Conservation (phyloP, 148 eudicot genomes). For the Rhododendron ovatum region DNA sequence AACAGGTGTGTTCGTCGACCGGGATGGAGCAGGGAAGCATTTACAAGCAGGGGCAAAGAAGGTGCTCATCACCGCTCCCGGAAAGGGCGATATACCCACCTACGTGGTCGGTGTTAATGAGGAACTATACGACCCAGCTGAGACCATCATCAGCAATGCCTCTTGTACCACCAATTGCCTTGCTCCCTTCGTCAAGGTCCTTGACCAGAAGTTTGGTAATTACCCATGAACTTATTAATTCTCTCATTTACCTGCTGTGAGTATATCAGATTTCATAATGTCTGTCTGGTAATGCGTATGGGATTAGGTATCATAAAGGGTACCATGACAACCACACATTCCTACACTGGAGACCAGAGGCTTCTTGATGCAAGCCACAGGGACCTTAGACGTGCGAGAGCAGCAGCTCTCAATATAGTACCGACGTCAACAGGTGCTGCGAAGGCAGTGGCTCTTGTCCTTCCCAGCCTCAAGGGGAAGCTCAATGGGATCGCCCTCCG, state of each 20-base stretch:
- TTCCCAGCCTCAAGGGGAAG: slow-evolving; percentile 85
- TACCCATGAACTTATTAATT: background rate
- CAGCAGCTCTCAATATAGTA: slow-evolving; percentile 97
- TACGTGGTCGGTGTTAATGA: slow-evolving; percentile 93
- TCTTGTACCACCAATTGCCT: slow-evolving; percentile 98
- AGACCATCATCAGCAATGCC: slow-evolving; percentile 87
- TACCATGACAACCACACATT: slow-evolving; percentile 99
- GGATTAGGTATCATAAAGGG: slow-evolving; percentile 84
- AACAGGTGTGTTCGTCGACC: slow-evolving; percentile 97
- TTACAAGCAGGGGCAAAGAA: slow-evolving; percentile 89
- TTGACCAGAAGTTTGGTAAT: slow-evolving; percentile 86
- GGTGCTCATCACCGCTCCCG: slow-evolving; percentile 94
- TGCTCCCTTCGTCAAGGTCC: slow-evolving; percentile 97
- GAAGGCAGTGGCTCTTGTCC: slow-evolving; percentile 93
- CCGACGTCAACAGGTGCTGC: slow-evolving; percentile 99
- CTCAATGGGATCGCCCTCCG: slow-evolving; percentile 99
- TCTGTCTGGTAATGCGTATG: background rate
- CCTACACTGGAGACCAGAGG: slow-evolving; percentile 98
- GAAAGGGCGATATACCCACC: slow-evolving; percentile 96
- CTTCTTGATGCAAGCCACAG: slow-evolving; percentile 98
- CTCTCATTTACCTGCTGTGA: background rate
- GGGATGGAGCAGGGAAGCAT: slow-evolving; percentile 97
- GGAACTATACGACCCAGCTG: slow-evolving; percentile 45
- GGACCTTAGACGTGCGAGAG: slow-evolving; percentile 90
- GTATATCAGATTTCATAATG: background rate